Evolutionary conservation across 139 green algal genomes (phyloP).

Genomic region (Zygnema cylindricum): DNA sequence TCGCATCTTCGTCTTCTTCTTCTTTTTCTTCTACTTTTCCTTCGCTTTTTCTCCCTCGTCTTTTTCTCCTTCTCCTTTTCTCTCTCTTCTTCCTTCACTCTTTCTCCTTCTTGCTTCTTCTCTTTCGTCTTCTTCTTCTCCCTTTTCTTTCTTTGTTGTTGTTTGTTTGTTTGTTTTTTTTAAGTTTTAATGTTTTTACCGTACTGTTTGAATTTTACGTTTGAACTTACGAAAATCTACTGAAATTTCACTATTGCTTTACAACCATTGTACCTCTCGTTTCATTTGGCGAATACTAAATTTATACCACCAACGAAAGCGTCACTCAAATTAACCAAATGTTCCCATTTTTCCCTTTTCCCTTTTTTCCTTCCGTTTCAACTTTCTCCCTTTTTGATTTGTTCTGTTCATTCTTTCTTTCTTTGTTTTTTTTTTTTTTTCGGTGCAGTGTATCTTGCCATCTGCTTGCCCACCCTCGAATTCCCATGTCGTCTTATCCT

Average conservation of each 20-base stretch:
- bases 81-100: background rate
- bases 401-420: conserved; percentile 17
- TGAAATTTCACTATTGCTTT: too few relatives aligned
- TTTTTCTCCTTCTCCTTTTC: background rate
- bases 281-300: background rate
- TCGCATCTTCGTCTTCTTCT: too few relatives aligned
- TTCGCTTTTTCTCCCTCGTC: too few relatives aligned
- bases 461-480: conserved; percentile 20
- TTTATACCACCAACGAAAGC: background rate
- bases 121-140: background rate
- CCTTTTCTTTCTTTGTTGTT: background rate
- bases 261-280: too few relatives aligned
- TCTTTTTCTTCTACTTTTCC: too few relatives aligned
- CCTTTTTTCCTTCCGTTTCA: background rate
- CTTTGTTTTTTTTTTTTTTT: conserved; percentile 3
- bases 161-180: too few relatives aligned
- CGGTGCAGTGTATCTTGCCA: conserved; percentile 33
- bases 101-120: background rate
- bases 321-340: background rate
- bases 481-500: conserved; percentile 36
- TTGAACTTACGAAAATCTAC: too few relatives aligned
- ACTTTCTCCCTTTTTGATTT: conserved; percentile 1
- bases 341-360: background rate
- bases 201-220: too few relatives aligned
- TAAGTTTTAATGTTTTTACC: too few relatives aligned